Evolutionary conservation across 2,329 filamentous ascomycete genomes (phyloP).

Genomic region (Elsinoe perseae): DNA sequence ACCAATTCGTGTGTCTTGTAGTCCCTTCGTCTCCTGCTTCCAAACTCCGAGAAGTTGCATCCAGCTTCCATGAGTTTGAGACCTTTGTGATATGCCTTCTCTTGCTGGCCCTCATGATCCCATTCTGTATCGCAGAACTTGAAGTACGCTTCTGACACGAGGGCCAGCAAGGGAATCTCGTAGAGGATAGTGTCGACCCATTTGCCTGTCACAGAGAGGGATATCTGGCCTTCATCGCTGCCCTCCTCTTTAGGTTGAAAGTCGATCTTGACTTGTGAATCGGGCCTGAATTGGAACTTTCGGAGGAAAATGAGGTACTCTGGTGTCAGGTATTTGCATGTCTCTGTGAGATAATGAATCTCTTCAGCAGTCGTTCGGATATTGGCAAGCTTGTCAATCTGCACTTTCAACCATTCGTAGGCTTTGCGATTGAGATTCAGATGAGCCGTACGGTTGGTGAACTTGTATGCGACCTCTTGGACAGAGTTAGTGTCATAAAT

Average conservation of each 20-base stretch:
- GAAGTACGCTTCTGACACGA: slow-evolving; percentile 96
- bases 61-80: slow-evolving; percentile 67
- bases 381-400: slow-evolving; percentile 77
- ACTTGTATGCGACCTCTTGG: slow-evolving; percentile 73
- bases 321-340: slow-evolving; percentile 71
- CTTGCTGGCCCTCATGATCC: slow-evolving; percentile 78
- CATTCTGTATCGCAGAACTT: slow-evolving; percentile 92
- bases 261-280: slow-evolving; percentile 66
- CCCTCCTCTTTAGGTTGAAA: slow-evolving; percentile 53
- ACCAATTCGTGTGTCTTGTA: slow-evolving; percentile 94
- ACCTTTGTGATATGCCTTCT: slow-evolving; percentile 77
- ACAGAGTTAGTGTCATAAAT: slow-evolving; percentile 16
- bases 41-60: slow-evolving; percentile 90
- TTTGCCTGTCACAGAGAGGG: slow-evolving; percentile 67
- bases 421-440: slow-evolving; percentile 81
- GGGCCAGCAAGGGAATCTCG: slow-evolving; percentile 85
- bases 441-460: slow-evolving; percentile 89
- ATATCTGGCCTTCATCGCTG: slow-evolving; percentile 62
- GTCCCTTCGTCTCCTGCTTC: slow-evolving; percentile 77
- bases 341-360: slow-evolving; percentile 64
- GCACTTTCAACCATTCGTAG: slow-evolving; percentile 75
- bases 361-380: slow-evolving; percentile 74
- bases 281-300: slow-evolving; percentile 71
- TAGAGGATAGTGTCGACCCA: slow-evolving; percentile 97
- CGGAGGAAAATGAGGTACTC: slow-evolving; percentile 76